Base-by-base conservation (phyloP, 1,284 basidiomycete genomes). In the Apiotrichum montevideense region DNA sequence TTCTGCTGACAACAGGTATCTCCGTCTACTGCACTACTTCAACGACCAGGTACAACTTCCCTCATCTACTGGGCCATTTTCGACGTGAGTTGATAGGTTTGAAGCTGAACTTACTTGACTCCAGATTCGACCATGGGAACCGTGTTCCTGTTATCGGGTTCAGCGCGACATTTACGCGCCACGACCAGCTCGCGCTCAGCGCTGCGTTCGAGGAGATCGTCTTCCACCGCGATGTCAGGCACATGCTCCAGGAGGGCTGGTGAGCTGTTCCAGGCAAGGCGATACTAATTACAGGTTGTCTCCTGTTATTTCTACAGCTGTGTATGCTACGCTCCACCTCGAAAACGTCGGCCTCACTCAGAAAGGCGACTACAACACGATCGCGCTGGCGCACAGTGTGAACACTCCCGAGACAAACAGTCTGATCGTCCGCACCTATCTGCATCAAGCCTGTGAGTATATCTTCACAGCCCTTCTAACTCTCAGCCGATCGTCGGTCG, bases 201-300 rank as follows among this genome's bases (percentile, higher is more conserved):
- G 87, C 87, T 1, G 87, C 95, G 0, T 98, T 95, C 65, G 84
- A 97, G 69, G 80, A 83, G 52, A 95, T 98, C 57, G 95, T 97
- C 0, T 98, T 91, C 69, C 95, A 98, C 71, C 83, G 85, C n/a
- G 90, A 93, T 64, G 91, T 96, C 66, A 74, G 90, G 29, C 84
- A 89, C 51, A 96, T 98, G 93, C 90, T 98, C 59, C 85, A 87
- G 61, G 91, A 92, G 51, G 83, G 90, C 72, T 97, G 93, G 93
- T 86, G 66, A 58, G 79, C 58, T 68, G 4, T 9, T 50, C 48
- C 44, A 4, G 8, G 14, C 2, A 2, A 3, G n/a, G 13, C 4
- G 2, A 32, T 54, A 37, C 46, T 43, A 35, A 48, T 15, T 6
- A 42, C 62, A 93, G 90, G 90, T 81, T 95, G 29, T 89, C 88